phyloP scores from a whole-genome alignment of 495 filamentous ascomycete species.

The Penicillium subrubescens region DNA sequence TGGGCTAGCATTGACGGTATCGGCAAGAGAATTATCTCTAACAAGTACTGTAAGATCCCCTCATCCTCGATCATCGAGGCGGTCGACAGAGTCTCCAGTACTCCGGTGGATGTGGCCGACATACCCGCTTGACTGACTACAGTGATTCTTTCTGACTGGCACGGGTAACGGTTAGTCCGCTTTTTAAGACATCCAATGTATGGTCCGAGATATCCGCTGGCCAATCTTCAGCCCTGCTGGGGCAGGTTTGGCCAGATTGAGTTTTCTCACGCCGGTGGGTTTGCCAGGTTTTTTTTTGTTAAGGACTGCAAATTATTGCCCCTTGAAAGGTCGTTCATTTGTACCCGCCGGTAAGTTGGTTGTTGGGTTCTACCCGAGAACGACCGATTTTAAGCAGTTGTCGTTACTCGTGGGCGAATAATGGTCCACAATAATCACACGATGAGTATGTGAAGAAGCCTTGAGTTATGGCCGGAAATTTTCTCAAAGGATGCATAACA shows the following conservation, averaged over 20 bases:
- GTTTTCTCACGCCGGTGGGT: conserved; percentile 26
- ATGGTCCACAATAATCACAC: conserved; percentile 12
- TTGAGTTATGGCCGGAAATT: not conserved
- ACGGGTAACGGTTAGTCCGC: conserved; percentile 17
- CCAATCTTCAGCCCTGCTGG: conserved; percentile 18
- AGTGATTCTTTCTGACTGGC: not conserved
- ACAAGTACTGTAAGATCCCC: not conserved
- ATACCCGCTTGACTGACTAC: not conserved
- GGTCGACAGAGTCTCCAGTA: not conserved
- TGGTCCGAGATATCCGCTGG: conserved; percentile 21
- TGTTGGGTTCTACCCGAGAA: not conserved
- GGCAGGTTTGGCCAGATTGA: conserved; percentile 27
- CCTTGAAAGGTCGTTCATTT: not conserved
- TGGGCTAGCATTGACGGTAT: not conserved
- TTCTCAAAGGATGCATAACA: not conserved
- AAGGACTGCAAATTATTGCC: not conserved
- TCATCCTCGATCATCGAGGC: not conserved
- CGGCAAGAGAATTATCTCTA: not conserved
- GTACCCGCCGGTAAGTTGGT: not conserved
- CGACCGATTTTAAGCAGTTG: not conserved
- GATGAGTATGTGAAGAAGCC: not conserved
- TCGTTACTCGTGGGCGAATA: not conserved
- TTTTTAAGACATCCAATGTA: conserved; percentile 10
- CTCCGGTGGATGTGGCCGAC: not conserved
- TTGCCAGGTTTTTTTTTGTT: conserved; percentile 12